A percentile compares a stretch with the other conserved stretches of the same genome.
These are phyloP conservation scores for Osmozyma mogii DNA, from an alignment of 805 yeast genomes.

Conservation along the genomic window DNA sequence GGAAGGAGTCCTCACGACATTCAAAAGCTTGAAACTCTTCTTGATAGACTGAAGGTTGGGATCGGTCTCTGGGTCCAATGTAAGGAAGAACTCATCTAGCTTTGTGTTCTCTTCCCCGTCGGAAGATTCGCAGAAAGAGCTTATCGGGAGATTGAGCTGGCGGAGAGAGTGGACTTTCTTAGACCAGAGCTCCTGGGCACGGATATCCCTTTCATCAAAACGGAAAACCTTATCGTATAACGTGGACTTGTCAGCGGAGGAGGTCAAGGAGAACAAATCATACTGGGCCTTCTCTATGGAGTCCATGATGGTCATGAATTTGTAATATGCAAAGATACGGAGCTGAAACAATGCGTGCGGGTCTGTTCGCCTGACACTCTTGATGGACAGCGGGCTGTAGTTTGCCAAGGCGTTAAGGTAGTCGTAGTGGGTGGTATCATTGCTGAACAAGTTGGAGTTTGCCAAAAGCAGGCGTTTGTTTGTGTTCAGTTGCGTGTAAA, in stretches of 20 bases:
- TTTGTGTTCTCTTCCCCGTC: slow-evolving; percentile 5
- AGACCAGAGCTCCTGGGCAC: slow-evolving; percentile 27
- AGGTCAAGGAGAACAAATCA: slow-evolving; percentile 20
- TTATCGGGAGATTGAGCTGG: slow-evolving; percentile 19
- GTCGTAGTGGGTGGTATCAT: slow-evolving; percentile 26
- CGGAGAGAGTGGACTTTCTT: slow-evolving; percentile 24
- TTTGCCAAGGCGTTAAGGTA: slow-evolving; percentile 35
- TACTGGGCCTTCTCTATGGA: slow-evolving; percentile 27
- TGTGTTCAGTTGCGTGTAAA: slow-evolving; percentile 31
- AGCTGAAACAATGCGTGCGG: slow-evolving; percentile 30
- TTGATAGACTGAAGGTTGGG: slow-evolving; percentile 7
- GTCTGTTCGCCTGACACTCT: slow-evolving; percentile 30
- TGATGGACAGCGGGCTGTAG: slow-evolving; percentile 28
- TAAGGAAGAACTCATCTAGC: slow-evolving; percentile 8
- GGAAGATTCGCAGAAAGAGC: slow-evolving; percentile 21
- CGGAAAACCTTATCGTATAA: slow-evolving; percentile 32
- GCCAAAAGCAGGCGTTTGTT: slow-evolving; percentile 31
- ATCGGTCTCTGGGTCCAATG: slow-evolving; percentile 3
- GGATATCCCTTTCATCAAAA: slow-evolving; percentile 31
- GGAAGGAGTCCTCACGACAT: slow-evolving; percentile 21
- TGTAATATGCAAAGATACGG: slow-evolving; percentile 34
- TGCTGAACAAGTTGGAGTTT: slow-evolving; percentile 19
- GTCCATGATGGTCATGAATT: slow-evolving; percentile 26
- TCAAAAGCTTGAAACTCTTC: slow-evolving; percentile 12
- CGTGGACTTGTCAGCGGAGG: slow-evolving; percentile 20